Base-by-base conservation (phyloP, 108 stramenopile species). In the Skeletonema costatum region DNA sequence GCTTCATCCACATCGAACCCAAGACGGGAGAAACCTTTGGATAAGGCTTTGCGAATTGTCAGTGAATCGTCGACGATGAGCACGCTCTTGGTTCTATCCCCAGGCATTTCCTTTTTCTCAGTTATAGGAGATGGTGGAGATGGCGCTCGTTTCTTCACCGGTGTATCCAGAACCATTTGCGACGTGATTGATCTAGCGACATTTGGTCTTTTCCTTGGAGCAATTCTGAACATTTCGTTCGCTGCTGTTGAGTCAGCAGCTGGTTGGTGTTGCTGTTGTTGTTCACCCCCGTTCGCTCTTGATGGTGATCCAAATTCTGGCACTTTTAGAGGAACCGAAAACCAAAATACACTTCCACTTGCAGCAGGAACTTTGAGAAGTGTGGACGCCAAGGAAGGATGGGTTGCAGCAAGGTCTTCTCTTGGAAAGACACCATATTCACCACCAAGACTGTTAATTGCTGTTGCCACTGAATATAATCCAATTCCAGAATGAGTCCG, bases 51-150 rank as follows among this genome's bases (percentile, higher is more conserved):
- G 25, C 91, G 70, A 42, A 92, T 89, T 8, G 90, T 87, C 32
- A 88, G 21, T 1, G 87, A 87, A 61, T 92, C 91, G 53, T 92
- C 91, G 64, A 92, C 81, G 2, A 89, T 80, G 3, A 92, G 64
- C 14, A 89, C 86, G 31, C 82, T 62, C 32, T 76, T 83, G 11
- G 0, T 29, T 14, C 76, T 59, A 56, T 63, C 36, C 14, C 12
- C 8, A 38, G 30, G 7, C 2, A 56, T 4, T 2, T 21, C 21
- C n/a, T 42, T 29, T 56, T 25, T 35, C 60, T 10, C 32, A 46
- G 35, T 36, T 36, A 13, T 35, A 5, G 6, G 19, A 38, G 33
- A n/a, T 65, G 64, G 35, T 2, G 17, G 6, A 25, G 41, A 42
- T 42, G 44, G 21, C 38, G n/a, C 31, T 19, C 39, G 7, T 46